Evolutionary conservation across 2,329 filamentous ascomycete genomes (phyloP).

Genomic region (Diplodia scrobiculata): DNA sequence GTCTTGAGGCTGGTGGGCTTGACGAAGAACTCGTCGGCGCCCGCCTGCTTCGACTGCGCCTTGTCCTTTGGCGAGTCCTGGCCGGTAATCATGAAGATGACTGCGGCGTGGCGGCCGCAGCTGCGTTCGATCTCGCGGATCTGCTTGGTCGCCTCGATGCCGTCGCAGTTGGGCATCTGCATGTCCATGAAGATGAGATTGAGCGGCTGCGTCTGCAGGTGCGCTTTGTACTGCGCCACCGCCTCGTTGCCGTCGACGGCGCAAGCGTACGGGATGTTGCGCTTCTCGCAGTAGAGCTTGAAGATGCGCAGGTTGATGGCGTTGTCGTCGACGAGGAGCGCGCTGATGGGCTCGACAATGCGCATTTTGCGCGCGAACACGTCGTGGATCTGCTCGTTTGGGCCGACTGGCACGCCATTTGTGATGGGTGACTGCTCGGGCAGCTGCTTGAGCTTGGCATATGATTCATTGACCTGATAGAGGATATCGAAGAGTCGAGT

Average conservation of each 20-base stretch:
- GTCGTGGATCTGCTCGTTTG: constrained; percentile 12
- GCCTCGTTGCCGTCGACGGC: constrained; percentile 52
- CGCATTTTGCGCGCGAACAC: constrained; percentile 6
- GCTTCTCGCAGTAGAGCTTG: constrained; percentile 52
- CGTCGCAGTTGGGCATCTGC: constrained; percentile 51
- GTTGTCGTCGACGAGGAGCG: constrained; percentile 55
- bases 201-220: constrained; percentile 39
- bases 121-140: constrained; percentile 44
- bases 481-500: constrained; percentile 32
- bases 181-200: constrained; percentile 51
- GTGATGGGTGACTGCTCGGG: background rate
- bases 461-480: constrained; percentile 27
- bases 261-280: constrained; percentile 48
- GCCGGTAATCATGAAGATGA: constrained; percentile 46
- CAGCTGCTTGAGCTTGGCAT: constrained; percentile 9
- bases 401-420: background rate
- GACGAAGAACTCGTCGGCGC: constrained; percentile 44
- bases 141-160: constrained; percentile 45
- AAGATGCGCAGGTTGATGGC: constrained; percentile 54
- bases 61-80: constrained; percentile 43
- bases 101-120: constrained; percentile 32
- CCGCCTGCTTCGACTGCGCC: constrained; percentile 40
- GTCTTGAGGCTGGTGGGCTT: constrained; percentile 44
- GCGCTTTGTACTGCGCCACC: constrained; percentile 43
- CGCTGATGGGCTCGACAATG: constrained; percentile 17